A percentile compares a stretch with the other conserved stretches of the same genome.
These are phyloP conservation scores for Bipolaris sorokiniana DNA, from an alignment of 2,329 filamentous ascomycete genomes.

Conservation along the genomic window DNA sequence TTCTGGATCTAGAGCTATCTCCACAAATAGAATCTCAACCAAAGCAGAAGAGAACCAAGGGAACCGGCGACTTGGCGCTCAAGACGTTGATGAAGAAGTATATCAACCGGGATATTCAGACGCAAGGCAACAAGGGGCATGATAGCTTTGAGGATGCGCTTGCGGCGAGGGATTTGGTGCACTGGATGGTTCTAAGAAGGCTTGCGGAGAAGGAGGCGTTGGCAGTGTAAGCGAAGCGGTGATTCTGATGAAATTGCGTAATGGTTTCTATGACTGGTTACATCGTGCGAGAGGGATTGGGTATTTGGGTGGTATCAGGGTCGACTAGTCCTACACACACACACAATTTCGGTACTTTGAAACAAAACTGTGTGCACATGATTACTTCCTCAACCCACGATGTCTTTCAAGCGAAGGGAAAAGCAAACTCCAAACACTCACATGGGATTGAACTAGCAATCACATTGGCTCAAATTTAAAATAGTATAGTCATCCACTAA, in stretches of 20 bases:
- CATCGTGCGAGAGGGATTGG: not conserved
- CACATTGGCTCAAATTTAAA: too few relatives aligned
- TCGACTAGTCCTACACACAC: too few relatives aligned
- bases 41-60: conserved; percentile 9
- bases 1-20: not conserved
- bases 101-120: conserved; percentile 83
- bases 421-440: too few relatives aligned
- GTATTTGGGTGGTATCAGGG: too few relatives aligned
- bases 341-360: too few relatives aligned
- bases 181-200: conserved; percentile 66
- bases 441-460: too few relatives aligned
- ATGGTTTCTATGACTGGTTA: not conserved
- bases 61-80: conserved; percentile 49
- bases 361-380: too few relatives aligned
- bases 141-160: conserved; percentile 89
- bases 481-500: too few relatives aligned
- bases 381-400: too few relatives aligned
- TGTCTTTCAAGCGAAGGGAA: too few relatives aligned
- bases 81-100: conserved; percentile 87
- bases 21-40: not conserved
- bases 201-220: not conserved
- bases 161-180: conserved; percentile 87
- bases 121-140: conserved; percentile 70
- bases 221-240: not conserved
- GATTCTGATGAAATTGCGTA: not conserved